Conservation (phyloP, 345 rosid genomes). For the Cochlearia excelsa region DNA sequence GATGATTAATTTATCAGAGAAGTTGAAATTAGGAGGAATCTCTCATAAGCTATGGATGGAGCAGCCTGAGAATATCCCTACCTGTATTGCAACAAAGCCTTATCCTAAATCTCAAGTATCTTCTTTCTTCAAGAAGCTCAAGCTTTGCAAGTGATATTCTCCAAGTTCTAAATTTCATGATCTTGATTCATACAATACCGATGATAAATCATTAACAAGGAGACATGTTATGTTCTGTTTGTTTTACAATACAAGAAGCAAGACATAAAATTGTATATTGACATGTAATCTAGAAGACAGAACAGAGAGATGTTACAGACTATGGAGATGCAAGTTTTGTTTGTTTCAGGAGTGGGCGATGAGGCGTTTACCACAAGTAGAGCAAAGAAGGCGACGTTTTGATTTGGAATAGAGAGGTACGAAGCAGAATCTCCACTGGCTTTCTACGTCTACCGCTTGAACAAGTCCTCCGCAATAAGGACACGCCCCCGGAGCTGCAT, state of each 20-base stretch:
- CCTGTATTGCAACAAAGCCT: slow-evolving; percentile 84
- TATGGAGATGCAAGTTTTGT: neutral
- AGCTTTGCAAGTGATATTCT: slow-evolving; percentile 68
- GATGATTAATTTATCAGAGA: slow-evolving; percentile 69
- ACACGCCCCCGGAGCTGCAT: slow-evolving; percentile 78
- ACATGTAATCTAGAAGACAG: slow-evolving; percentile 1
- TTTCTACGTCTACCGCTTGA: slow-evolving; percentile 71
- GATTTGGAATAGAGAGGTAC: slow-evolving; percentile 61
- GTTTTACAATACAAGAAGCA: slow-evolving; percentile 3
- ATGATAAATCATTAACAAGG: neutral
- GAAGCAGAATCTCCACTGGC: slow-evolving; percentile 84
- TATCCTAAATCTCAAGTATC: slow-evolving; percentile 60
- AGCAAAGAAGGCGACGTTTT: slow-evolving; percentile 59
- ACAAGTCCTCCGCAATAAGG: slow-evolving; percentile 88
- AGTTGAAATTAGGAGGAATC: slow-evolving; percentile 60
- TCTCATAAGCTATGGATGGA: slow-evolving; percentile 82
- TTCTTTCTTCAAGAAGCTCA: slow-evolving; percentile 61
- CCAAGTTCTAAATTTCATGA: slow-evolving; percentile 2
- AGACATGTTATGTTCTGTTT: neutral
- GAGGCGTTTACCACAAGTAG: slow-evolving; percentile 59
- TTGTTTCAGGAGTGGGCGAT: slow-evolving; percentile 31
- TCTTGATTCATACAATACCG: slow-evolving; percentile 2
- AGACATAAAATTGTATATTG: neutral
- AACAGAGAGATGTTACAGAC: slow-evolving; percentile 2
- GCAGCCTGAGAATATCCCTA: slow-evolving; percentile 86